Percentiles rank a stretch among this genome's conserved stretches.
These are phyloP conservation scores for Penicillium olsonii DNA, from an alignment of 2,329 filamentous ascomycete genomes.

Conservation along the genomic window DNA sequence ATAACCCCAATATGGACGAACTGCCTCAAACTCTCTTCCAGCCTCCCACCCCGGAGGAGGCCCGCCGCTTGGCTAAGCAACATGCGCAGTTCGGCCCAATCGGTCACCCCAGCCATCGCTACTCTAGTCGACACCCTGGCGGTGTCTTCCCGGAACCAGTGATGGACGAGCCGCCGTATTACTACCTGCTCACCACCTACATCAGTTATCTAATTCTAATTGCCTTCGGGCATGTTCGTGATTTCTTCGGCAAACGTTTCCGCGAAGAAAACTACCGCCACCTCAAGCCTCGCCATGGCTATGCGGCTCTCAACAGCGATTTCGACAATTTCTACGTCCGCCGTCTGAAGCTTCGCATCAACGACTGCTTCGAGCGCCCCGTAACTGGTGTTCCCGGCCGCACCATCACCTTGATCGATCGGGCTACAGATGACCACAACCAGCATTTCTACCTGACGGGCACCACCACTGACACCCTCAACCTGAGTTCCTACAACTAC, in stretches of 20 bases:
- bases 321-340: slow-evolving; percentile 99
- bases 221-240: slow-evolving; percentile 88
- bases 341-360: slow-evolving; percentile 87
- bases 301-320: slow-evolving; percentile 93
- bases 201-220: slow-evolving; percentile 97
- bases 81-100: slow-evolving; percentile 93
- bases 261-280: slow-evolving; percentile 83
- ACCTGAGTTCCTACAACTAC: slow-evolving; percentile 99
- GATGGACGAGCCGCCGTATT: slow-evolving; percentile 95
- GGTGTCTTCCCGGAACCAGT: slow-evolving; percentile 77
- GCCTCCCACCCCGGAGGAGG: slow-evolving; percentile 81
- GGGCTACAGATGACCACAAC: slow-evolving; percentile 89
- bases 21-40: slow-evolving; percentile 80
- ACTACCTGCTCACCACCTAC: slow-evolving; percentile 95
- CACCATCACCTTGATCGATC: slow-evolving; percentile 89
- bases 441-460: slow-evolving; percentile 85
- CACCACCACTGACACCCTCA: slow-evolving; percentile 89
- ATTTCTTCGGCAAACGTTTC: slow-evolving; percentile 98
- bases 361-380: slow-evolving; percentile 93
- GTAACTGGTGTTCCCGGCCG: slow-evolving; percentile 92
- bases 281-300: slow-evolving; percentile 80
- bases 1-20: slow-evolving; percentile 72
- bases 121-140: slow-evolving; percentile 85
- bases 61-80: slow-evolving; percentile 70
- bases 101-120: slow-evolving; percentile 76